These are phyloP conservation scores for Mikania micrantha DNA, from an alignment of 129 eudicot species.

Conservation along the genomic window DNA sequence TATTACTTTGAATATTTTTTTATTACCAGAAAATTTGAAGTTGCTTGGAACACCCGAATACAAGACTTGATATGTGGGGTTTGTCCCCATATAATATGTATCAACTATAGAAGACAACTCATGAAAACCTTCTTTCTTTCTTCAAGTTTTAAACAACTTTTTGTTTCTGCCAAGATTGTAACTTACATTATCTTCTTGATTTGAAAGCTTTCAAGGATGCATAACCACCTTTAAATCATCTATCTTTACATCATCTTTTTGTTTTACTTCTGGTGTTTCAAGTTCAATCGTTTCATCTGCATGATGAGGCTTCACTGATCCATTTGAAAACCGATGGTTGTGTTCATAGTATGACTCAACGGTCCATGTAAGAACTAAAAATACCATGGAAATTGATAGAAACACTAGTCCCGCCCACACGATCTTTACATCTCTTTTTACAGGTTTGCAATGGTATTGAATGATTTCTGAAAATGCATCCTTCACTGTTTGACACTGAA, in stretches of 20 bases:
- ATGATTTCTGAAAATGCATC: conserved; percentile 59
- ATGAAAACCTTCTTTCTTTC: not conserved
- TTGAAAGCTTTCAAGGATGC: conserved; percentile 14
- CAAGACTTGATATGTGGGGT: conserved; percentile 12
- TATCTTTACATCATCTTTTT: conserved; percentile 15
- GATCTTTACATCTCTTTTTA: conserved; percentile 47
- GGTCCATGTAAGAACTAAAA: conserved; percentile 56
- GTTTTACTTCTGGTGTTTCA: conserved; percentile 13
- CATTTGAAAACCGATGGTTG: conserved; percentile 36
- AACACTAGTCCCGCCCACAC: conserved; percentile 51
- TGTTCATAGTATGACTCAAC: conserved; percentile 25
- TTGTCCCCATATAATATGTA: conserved; percentile 29
- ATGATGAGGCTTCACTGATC: conserved; percentile 55
- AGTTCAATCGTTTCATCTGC: conserved; percentile 22
- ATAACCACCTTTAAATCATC: not conserved
- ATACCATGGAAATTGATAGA: conserved; percentile 53
- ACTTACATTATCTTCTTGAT: conserved; percentile 16
- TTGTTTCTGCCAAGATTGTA: not conserved
- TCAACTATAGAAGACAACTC: not conserved
- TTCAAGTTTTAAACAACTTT: not conserved
- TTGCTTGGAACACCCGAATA: not conserved
- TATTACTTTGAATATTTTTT: not conserved
- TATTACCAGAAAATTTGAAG: not conserved
- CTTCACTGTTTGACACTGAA: conserved; percentile 61
- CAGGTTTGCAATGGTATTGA: conserved; percentile 59